phyloP scores from a whole-genome alignment of 768 basidiomycete genomes.

The Naganishia vishniacii region DNA sequence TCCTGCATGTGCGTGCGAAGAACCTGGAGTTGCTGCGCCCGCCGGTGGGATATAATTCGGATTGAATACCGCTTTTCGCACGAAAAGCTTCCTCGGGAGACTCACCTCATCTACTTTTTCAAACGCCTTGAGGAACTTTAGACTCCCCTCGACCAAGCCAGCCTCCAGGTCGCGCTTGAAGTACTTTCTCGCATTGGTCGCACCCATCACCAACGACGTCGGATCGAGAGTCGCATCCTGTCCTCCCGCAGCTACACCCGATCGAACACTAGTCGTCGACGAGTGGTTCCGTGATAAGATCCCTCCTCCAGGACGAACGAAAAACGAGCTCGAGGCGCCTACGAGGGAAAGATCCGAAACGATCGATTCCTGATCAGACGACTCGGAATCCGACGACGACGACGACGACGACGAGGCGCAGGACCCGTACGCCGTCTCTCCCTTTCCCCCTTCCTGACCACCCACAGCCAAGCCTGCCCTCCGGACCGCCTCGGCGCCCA shows the following conservation, averaged over 20 bases:
- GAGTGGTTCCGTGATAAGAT: conserved; percentile 19
- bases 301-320: background rate
- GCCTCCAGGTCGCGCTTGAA: conserved; percentile 78
- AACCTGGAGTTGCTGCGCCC: conserved; percentile 70
- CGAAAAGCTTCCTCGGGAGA: conserved; percentile 31
- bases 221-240: too few relatives aligned
- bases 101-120: conserved; percentile 84
- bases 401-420: too few relatives aligned
- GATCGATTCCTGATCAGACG: conserved; percentile 25
- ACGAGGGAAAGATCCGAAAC: background rate
- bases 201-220: conserved; percentile 40
- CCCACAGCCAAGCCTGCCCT: background rate
- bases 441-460: background rate
- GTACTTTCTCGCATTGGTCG: conserved; percentile 68
- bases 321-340: too few relatives aligned
- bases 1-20: conserved; percentile 69
- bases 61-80: too few relatives aligned
- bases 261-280: background rate
- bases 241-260: too few relatives aligned
- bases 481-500: conserved; percentile 1
- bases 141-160: conserved; percentile 73
- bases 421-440: conserved; percentile 18
- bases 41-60: background rate
- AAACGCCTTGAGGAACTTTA: conserved; percentile 74
- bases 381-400: conserved; percentile 30